Percentiles rank a stretch among this genome's conserved stretches.
phyloP scores from a whole-genome alignment of 1,139 yeast species.

The Nadsonia commutata region DNA sequence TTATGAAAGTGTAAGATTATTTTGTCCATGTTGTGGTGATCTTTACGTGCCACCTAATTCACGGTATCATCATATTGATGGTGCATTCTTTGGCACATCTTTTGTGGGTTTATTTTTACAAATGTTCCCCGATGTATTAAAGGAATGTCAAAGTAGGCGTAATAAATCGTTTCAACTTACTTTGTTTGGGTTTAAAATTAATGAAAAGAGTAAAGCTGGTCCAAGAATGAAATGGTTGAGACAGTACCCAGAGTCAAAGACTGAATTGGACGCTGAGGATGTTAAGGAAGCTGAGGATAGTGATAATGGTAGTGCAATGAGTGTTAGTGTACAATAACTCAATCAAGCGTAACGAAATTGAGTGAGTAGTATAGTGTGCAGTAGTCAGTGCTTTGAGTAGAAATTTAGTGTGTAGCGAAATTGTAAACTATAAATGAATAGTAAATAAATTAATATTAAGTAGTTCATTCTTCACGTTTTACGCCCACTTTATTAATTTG shows the following conservation, averaged over 20 bases:
- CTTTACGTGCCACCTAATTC: conserved; percentile 77
- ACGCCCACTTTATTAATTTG: too few species aligned
- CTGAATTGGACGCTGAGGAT: conserved; percentile 6
- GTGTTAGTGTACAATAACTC: not conserved
- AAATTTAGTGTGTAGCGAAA: too few species aligned
- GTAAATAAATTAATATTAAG: too few species aligned
- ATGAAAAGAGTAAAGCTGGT: conserved; percentile 64
- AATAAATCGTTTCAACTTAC: conserved; percentile 54
- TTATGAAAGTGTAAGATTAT: conserved; percentile 76
- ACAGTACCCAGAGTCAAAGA: conserved; percentile 38
- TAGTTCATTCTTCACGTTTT: too few species aligned
- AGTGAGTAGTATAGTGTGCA: too few species aligned
- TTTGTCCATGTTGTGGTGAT: conserved; percentile 91
- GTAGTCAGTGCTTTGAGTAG: too few species aligned
- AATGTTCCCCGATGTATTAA: conserved; percentile 73
- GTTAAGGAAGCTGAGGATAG: not conserved
- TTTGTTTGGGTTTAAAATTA: conserved; percentile 75
- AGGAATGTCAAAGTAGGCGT: conserved; percentile 32
- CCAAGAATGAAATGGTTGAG: conserved; percentile 95
- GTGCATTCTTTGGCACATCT: conserved; percentile 92
- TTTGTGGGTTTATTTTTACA: conserved; percentile 86
- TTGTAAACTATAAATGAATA: too few species aligned
- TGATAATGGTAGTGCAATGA: not conserved
- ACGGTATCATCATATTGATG: conserved; percentile 77
- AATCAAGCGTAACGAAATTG: too few species aligned